These are phyloP conservation scores for Dysphania ambrosioides DNA, from an alignment of 148 eudicot species.

Conservation along the genomic window DNA sequence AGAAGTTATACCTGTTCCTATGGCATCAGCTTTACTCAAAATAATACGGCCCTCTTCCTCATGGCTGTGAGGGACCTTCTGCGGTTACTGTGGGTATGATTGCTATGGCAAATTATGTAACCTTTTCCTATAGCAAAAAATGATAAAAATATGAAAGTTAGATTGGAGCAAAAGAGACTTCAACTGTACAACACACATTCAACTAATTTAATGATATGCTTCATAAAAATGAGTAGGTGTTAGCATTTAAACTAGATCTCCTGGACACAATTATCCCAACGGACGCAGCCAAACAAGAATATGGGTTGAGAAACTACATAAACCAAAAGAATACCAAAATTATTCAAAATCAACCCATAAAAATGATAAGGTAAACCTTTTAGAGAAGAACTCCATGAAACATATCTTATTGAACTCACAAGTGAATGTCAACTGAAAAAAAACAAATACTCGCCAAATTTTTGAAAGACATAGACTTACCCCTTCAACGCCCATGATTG, in stretches of 20 bases:
- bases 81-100: background rate
- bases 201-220: background rate
- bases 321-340: background rate
- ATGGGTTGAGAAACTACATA: background rate
- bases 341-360: background rate
- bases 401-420: background rate
- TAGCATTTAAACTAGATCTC: background rate
- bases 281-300: background rate
- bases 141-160: too few species aligned
- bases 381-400: background rate
- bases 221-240: background rate
- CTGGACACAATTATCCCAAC: too few species aligned
- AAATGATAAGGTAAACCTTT: background rate
- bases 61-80: background rate
- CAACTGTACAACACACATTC: background rate
- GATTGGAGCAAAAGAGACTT: background rate
- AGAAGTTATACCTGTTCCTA: conserved; percentile 7
- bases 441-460: background rate
- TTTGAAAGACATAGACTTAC: conserved; percentile 39
- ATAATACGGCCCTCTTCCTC: background rate
- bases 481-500: conserved; percentile 44
- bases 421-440: background rate
- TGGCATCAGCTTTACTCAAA: conserved; percentile 10
- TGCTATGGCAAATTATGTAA: background rate
- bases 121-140: conserved; percentile 14